Evolutionary conservation across 176 grass and related monocot species (phyloP).

Genomic region (Oryza glumipatula): DNA sequence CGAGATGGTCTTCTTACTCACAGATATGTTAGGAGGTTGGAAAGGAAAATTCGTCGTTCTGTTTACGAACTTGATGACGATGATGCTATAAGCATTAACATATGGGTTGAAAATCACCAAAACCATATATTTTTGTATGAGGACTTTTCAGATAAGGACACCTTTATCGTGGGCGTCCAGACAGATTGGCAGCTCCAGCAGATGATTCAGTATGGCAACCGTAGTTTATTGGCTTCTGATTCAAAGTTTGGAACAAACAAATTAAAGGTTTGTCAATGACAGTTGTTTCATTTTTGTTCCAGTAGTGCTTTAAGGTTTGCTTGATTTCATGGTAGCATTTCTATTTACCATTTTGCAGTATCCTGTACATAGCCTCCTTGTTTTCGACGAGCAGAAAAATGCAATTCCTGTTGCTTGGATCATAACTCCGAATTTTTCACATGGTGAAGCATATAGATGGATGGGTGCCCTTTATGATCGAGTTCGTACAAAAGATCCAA

Average conservation of each 20-base stretch:
- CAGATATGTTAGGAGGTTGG: constrained; percentile 91
- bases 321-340: constrained; percentile 41
- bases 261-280: constrained; percentile 67
- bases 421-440: constrained; percentile 74
- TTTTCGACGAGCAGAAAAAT: constrained; percentile 82
- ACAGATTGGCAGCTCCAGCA: constrained; percentile 98
- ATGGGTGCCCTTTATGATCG: constrained; percentile 85
- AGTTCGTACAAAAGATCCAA: constrained; percentile 85
- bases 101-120: constrained; percentile 82
- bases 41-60: constrained; percentile 89
- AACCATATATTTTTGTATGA: constrained; percentile 85
- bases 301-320: constrained; percentile 23
- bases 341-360: constrained; percentile 70
- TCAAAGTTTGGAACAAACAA: constrained; percentile 95
- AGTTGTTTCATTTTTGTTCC: constrained; percentile 29
- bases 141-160: constrained; percentile 75
- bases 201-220: constrained; percentile 89
- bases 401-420: constrained; percentile 90
- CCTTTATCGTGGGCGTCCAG: constrained; percentile 87
- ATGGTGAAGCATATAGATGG: constrained; percentile 80
- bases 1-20: constrained; percentile 98
- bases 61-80: constrained; percentile 76
- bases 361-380: constrained; percentile 92
- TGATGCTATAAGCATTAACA: constrained; percentile 70
- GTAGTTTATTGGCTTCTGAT: constrained; percentile 79